phyloP scores from a whole-genome alignment of 192 early-diverging fungal genomes.

The Paraglomus occultum region DNA sequence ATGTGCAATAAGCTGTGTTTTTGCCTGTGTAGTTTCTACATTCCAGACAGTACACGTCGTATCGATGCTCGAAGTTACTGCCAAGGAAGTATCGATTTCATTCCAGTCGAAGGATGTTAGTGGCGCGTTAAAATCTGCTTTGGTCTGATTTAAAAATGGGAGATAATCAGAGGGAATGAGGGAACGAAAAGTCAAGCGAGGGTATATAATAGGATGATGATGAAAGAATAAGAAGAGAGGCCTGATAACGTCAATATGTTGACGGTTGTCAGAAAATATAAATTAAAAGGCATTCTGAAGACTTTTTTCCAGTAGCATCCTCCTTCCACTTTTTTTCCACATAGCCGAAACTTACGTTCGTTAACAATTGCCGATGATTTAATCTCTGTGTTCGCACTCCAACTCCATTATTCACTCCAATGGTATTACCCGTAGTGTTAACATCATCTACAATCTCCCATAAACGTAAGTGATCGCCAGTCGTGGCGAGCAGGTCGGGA shows the following conservation, averaged over 20 bases:
- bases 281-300: background rate
- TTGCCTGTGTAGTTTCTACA: constrained; percentile 92
- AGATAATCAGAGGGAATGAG: background rate
- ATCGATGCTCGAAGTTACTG: constrained; percentile 94
- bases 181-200: background rate
- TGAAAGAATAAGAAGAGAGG: background rate
- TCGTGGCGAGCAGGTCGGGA: constrained; percentile 82
- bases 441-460: constrained; percentile 77
- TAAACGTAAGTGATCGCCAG: constrained; percentile 83
- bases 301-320: constrained; percentile 31
- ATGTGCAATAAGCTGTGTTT: constrained; percentile 99
- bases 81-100: constrained; percentile 74
- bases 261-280: background rate
- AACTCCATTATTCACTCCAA: constrained; percentile 34
- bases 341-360: constrained; percentile 49
- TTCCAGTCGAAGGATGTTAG: constrained; percentile 99
- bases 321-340: constrained; percentile 39
- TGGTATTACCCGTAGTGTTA: constrained; percentile 35
- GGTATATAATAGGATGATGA: background rate
- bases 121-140: constrained; percentile 83
- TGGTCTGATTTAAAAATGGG: constrained; percentile 33
- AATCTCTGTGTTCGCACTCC: constrained; percentile 39
- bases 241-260: background rate
- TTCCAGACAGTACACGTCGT: constrained; percentile 99
- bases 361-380: constrained; percentile 49